Percentiles rank a stretch among this genome's conserved stretches.
These are phyloP conservation scores for Microcyclospora tardicrescens DNA, from an alignment of 2,329 filamentous ascomycete genomes.

Conservation along the genomic window DNA sequence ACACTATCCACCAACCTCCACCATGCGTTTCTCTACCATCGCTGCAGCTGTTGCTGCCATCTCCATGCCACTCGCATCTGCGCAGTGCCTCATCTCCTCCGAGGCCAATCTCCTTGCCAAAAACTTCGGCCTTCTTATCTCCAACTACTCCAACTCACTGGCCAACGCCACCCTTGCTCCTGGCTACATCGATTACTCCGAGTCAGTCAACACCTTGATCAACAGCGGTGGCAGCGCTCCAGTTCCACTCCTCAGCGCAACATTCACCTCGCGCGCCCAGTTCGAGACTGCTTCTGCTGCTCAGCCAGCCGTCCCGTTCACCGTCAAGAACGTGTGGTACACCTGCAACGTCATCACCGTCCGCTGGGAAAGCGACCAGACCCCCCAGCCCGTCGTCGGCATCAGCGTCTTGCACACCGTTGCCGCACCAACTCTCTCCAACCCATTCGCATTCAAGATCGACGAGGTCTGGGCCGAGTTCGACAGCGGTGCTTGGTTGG, in stretches of 20 bases:
- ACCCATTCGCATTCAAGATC: slow-evolving; percentile 1
- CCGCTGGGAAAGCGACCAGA: slow-evolving; percentile 8
- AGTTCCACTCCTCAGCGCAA: slow-evolving; percentile 2
- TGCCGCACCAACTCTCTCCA: background rate
- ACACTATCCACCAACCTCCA: too few species aligned
- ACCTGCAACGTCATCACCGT: slow-evolving; percentile 10
- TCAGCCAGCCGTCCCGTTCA: slow-evolving; percentile 9
- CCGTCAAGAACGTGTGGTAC: slow-evolving; percentile 8
- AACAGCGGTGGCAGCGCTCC: slow-evolving; percentile 1
- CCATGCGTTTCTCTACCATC: too few species aligned
- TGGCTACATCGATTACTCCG: slow-evolving; percentile 9
- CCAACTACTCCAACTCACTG: slow-evolving; percentile 5
- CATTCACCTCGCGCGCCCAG: slow-evolving; percentile 7
- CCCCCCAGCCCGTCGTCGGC: slow-evolving; percentile 6
- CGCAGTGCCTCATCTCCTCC: slow-evolving; percentile 2
- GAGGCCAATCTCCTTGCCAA: slow-evolving; percentile 5
- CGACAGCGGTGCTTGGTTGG: slow-evolving; percentile 6
- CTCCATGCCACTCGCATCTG: background rate
- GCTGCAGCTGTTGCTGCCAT: background rate
- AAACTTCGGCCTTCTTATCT: slow-evolving; percentile 8
- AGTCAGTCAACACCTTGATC: slow-evolving; percentile 10
- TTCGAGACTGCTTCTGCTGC: slow-evolving; percentile 8
- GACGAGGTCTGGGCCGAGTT: slow-evolving; percentile 7
- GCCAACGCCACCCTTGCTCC: slow-evolving; percentile 4
- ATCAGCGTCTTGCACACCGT: slow-evolving; percentile 3